Conservation (phyloP, 2,329 filamentous ascomycete genomes). For the Aspergillus uvarum region DNA sequence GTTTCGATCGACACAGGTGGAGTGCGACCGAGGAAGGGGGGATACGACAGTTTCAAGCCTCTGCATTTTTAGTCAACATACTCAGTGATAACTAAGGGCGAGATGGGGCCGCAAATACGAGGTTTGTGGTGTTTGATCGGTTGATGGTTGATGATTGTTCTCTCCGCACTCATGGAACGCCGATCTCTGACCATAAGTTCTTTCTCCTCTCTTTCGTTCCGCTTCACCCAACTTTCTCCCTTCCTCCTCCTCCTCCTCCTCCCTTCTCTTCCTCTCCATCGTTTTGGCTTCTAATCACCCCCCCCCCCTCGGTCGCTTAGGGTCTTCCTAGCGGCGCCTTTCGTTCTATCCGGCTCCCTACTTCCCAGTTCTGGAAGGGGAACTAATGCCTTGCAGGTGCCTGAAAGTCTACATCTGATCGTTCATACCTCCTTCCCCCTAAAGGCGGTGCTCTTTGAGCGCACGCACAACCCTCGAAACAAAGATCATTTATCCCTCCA, state of each 20-base stretch:
- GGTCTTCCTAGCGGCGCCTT: background rate
- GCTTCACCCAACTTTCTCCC: background rate
- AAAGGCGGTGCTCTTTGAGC: conserved; percentile 3
- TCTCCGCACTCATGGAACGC: background rate
- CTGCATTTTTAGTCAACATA: background rate
- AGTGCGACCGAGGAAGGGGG: conserved; percentile 4
- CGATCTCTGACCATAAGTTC: background rate
- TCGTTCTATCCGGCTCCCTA: background rate
- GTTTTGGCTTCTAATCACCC: background rate
- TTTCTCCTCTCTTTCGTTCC: too few relatives aligned
- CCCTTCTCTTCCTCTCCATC: background rate
- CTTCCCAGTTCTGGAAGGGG: background rate
- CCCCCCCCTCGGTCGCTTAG: background rate
- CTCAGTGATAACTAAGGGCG: background rate
- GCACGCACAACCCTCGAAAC: background rate
- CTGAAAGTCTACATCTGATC: conserved; percentile 7
- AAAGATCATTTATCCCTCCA: background rate
- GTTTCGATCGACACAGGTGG: conserved; percentile 5
- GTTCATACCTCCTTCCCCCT: conserved; percentile 1
- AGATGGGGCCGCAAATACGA: background rate
- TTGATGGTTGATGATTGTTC: background rate
- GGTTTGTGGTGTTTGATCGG: background rate
- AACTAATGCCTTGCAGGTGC: conserved; percentile 6
- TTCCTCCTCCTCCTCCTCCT: background rate
- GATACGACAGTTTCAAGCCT: conserved; percentile 4